phyloP scores from a whole-genome alignment of 768 basidiomycete species.

The Naematelia encephala region DNA sequence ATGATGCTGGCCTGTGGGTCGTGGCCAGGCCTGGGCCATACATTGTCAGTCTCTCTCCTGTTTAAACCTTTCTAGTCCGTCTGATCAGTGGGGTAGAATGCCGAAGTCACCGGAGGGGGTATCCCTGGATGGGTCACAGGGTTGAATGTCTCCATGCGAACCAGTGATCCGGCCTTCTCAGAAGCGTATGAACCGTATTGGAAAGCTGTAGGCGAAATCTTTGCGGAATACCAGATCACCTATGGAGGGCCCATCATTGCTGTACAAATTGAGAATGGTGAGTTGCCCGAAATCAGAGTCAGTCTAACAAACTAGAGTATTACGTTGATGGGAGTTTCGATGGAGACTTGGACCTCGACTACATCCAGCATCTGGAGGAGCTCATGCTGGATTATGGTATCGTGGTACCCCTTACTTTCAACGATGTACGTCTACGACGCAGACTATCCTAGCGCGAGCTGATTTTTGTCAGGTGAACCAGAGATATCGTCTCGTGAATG shows the following conservation, averaged over 20 bases:
- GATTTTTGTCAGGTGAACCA: slow-evolving; percentile 47
- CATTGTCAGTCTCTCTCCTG: slow-evolving; percentile 49
- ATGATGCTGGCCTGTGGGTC: slow-evolving; percentile 70
- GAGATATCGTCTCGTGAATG: slow-evolving; percentile 57
- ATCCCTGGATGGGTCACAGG: slow-evolving; percentile 21
- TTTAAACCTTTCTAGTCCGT: no score
- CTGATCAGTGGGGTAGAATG: background rate
- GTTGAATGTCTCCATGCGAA: background rate
- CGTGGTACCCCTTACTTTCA: slow-evolving; percentile 67
- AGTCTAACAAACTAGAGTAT: slow-evolving; percentile 6
- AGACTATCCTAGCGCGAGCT: background rate
- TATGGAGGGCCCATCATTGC: slow-evolving; percentile 20
- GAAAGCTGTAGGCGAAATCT: slow-evolving; percentile 10
- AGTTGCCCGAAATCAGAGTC: background rate
- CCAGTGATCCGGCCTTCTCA: slow-evolving; percentile 7
- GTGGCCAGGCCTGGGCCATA: slow-evolving; percentile 67
- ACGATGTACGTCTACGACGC: slow-evolving; percentile 59
- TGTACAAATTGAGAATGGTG: slow-evolving; percentile 27
- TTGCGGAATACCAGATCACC: slow-evolving; percentile 16
- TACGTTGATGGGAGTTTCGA: slow-evolving; percentile 6
- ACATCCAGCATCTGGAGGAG: slow-evolving; percentile 63
- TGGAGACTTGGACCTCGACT: slow-evolving; percentile 10
- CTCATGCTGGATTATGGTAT: slow-evolving; percentile 57
- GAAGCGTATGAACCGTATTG: slow-evolving; percentile 12
- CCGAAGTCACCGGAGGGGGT: slow-evolving; percentile 58